phyloP scores from a whole-genome alignment of 2,329 filamentous ascomycete species.

The Ascochyta pisi region DNA sequence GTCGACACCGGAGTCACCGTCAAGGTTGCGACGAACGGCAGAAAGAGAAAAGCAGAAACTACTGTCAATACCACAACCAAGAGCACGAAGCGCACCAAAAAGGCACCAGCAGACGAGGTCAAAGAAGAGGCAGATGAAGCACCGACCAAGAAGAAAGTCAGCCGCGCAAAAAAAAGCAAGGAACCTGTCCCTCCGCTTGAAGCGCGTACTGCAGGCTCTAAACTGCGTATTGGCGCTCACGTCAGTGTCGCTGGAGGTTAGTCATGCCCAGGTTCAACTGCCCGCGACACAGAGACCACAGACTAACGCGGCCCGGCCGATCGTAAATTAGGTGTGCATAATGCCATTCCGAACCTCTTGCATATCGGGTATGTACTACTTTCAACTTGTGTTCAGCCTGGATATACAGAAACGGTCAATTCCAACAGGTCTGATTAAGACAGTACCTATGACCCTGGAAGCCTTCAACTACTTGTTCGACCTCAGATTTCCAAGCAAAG shows the following conservation, averaged over 20 bases:
- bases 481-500: background rate
- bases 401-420: no score
- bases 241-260: conserved; percentile 86
- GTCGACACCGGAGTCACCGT: conserved; percentile 11
- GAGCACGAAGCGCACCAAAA: conserved; percentile 26
- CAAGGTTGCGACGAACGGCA: conserved; percentile 18
- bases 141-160: conserved; percentile 12
- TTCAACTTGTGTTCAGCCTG: no score
- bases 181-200: conserved; percentile 65
- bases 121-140: conserved; percentile 9
- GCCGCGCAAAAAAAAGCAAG: conserved; percentile 20
- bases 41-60: conserved; percentile 41
- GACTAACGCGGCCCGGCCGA: conserved; percentile 27
- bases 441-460: no score
- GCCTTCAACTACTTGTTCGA: background rate
- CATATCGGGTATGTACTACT: conserved; percentile 67
- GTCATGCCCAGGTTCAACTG: conserved; percentile 27
- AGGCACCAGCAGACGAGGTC: conserved; percentile 7
- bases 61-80: conserved; percentile 16
- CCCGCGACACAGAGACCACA: conserved; percentile 2
- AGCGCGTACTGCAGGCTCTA: conserved; percentile 71
- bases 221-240: conserved; percentile 90
- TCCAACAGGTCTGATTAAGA: no score
- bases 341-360: conserved; percentile 77
- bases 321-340: conserved; percentile 75